Percentiles rank a stretch among this genome's conserved stretches.
phyloP scores from a whole-genome alignment of 2,329 filamentous ascomycete species.

The Hypocrella siamensis region DNA sequence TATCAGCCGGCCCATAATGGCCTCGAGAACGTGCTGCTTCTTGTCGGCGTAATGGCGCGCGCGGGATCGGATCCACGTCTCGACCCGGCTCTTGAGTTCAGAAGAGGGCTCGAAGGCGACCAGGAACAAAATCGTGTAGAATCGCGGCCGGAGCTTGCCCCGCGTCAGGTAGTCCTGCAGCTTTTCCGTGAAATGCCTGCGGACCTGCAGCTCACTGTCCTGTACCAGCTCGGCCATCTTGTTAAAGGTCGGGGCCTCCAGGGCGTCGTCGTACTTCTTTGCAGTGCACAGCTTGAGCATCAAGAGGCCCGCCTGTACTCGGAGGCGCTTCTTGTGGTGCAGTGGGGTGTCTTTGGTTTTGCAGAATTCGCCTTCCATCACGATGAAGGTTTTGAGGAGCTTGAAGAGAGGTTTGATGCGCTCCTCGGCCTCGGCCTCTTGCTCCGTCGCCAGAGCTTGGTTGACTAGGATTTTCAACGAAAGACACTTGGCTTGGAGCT shows the following conservation, averaged over 20 bases:
- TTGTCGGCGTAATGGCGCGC: slow-evolving; percentile 46
- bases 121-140: slow-evolving; percentile 81
- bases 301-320: slow-evolving; percentile 66
- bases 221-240: slow-evolving; percentile 67
- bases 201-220: slow-evolving; percentile 58
- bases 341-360: slow-evolving; percentile 60
- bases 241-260: slow-evolving; percentile 65
- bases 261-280: slow-evolving; percentile 59
- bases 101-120: slow-evolving; percentile 75
- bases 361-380: slow-evolving; percentile 63
- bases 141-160: slow-evolving; percentile 53
- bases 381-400: slow-evolving; percentile 62
- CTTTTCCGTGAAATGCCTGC: slow-evolving; percentile 64
- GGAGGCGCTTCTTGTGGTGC: slow-evolving; percentile 64
- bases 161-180: slow-evolving; percentile 82
- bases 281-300: slow-evolving; percentile 71
- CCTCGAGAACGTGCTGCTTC: slow-evolving; percentile 57
- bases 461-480: slow-evolving; percentile 80
- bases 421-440: slow-evolving; percentile 36
- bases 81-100: slow-evolving; percentile 57
- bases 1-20: slow-evolving; percentile 65
- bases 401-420: slow-evolving; percentile 57
- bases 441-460: slow-evolving; percentile 49
- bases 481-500: slow-evolving; percentile 69
- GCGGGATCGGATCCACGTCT: slow-evolving; percentile 81